Evolutionary conservation across 371 early-diverging fungal species (phyloP).

Genomic region (Funneliformis caledonium): DNA sequence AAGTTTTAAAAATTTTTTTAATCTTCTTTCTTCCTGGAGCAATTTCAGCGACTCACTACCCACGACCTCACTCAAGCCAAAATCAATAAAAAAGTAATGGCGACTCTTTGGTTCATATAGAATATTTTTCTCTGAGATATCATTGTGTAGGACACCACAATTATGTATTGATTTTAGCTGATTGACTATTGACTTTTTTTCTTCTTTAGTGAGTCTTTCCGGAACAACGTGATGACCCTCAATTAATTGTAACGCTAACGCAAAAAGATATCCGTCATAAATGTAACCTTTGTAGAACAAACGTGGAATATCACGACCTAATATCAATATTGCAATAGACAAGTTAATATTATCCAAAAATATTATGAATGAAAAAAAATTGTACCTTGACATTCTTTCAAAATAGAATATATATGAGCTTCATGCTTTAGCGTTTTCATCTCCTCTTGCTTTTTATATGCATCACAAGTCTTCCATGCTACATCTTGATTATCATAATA

Average conservation of each 20-base stretch:
- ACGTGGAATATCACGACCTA: neutral
- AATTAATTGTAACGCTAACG: neutral
- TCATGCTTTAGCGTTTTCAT: neutral
- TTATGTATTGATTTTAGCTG: too few relatives aligned
- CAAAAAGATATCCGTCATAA: too few relatives aligned
- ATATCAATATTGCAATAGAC: neutral
- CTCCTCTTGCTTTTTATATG: neutral
- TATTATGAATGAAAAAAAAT: neutral
- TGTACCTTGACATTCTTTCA: neutral
- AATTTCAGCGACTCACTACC: slow-evolving; percentile 9
- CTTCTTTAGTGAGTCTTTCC: neutral
- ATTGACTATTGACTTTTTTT: neutral
- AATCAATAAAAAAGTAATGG: slow-evolving; percentile 2
- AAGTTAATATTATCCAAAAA: slow-evolving; percentile 1
- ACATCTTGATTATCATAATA: neutral
- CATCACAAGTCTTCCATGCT: neutral
- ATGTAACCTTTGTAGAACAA: slow-evolving; percentile 9
- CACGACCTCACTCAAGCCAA: slow-evolving; percentile 1
- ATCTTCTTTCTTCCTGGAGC: neutral
- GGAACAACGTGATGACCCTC: neutral
- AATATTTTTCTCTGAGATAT: neutral
- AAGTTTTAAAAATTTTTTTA: slow-evolving; percentile 17
- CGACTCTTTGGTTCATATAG: neutral
- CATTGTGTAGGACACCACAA: neutral
- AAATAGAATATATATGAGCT: neutral